These are phyloP conservation scores for Saccharomycopsis malanga DNA, from an alignment of 805 yeast species.

Conservation along the genomic window DNA sequence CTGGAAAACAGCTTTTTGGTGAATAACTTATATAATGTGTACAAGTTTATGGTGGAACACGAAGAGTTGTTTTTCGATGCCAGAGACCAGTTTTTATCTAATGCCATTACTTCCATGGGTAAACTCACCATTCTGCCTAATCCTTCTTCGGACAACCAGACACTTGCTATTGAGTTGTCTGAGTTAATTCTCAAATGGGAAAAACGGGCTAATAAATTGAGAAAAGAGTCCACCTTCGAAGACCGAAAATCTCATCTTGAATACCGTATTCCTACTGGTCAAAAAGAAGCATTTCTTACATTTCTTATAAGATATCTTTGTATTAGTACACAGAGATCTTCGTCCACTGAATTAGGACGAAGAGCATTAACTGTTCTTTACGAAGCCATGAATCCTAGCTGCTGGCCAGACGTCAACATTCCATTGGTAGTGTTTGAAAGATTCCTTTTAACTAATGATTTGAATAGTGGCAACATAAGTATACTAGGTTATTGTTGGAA, in stretches of 20 bases:
- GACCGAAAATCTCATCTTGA: slow-evolving; percentile 25
- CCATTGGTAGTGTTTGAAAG: slow-evolving; percentile 84
- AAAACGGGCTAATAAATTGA: slow-evolving; percentile 34
- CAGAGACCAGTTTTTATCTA: slow-evolving; percentile 85
- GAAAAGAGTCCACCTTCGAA: slow-evolving; percentile 14
- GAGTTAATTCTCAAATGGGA: slow-evolving; percentile 88
- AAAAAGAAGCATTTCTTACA: slow-evolving; percentile 84
- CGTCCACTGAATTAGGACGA: slow-evolving; percentile 76
- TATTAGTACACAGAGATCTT: slow-evolving; percentile 74
- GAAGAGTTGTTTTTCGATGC: slow-evolving; percentile 79
- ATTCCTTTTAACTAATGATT: slow-evolving; percentile 71
- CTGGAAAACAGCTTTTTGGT: slow-evolving; percentile 60
- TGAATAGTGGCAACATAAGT: slow-evolving; percentile 48
- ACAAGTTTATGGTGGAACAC: slow-evolving; percentile 82
- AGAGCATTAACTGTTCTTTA: slow-evolving; percentile 75
- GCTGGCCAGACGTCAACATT: slow-evolving; percentile 88
- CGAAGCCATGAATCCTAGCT: slow-evolving; percentile 58
- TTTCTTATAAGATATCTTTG: slow-evolving; percentile 84
- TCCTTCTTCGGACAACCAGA: slow-evolving; percentile 74
- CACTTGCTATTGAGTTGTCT: slow-evolving; percentile 81
- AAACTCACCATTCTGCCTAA: slow-evolving; percentile 73
- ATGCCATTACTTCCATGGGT: slow-evolving; percentile 87
- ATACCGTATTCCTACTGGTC: slow-evolving; percentile 63
- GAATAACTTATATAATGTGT: slow-evolving; percentile 82
- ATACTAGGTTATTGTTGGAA: slow-evolving; percentile 76